Conservation (phyloP, 2,329 filamentous ascomycete species). For the Ophiocordyceps camponoti-saundersi region DNA sequence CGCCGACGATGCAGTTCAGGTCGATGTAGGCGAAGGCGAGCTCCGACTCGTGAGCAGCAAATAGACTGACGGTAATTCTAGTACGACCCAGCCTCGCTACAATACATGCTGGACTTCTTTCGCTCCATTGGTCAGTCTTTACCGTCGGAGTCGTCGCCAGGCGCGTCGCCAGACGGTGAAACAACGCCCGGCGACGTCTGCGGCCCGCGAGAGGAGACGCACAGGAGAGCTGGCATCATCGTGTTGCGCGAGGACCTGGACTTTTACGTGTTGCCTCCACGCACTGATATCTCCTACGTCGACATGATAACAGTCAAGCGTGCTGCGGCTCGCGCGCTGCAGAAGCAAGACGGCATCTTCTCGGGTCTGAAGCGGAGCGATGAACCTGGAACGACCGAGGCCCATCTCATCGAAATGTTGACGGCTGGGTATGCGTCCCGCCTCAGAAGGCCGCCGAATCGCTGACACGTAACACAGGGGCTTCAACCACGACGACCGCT, state of each 20-base stretch:
- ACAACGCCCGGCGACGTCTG: slow-evolving; percentile 54
- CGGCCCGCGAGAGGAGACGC: slow-evolving; percentile 55
- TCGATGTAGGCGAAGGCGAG: slow-evolving; percentile 62
- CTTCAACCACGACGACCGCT: slow-evolving; percentile 87
- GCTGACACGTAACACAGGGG: slow-evolving; percentile 39
- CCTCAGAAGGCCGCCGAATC: not conserved
- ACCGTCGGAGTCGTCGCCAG: slow-evolving; percentile 53
- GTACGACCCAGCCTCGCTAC: slow-evolving; percentile 91
- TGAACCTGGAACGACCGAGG: slow-evolving; percentile 89
- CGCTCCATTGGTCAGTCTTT: slow-evolving; percentile 94
- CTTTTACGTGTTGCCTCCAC: slow-evolving; percentile 90
- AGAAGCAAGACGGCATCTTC: slow-evolving; percentile 88
- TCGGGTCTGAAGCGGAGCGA: slow-evolving; percentile 89
- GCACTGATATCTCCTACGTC: slow-evolving; percentile 61
- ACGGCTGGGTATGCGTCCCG: slow-evolving; percentile 68
- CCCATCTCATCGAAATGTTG: slow-evolving; percentile 97
- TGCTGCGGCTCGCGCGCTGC: slow-evolving; percentile 69
- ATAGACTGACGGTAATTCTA: slow-evolving; percentile 19
- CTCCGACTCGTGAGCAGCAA: not conserved
- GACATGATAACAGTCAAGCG: slow-evolving; percentile 97
- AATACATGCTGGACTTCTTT: slow-evolving; percentile 99
- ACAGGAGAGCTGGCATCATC: slow-evolving; percentile 89
- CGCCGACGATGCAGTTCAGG: slow-evolving; percentile 86
- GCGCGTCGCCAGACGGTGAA: slow-evolving; percentile 44
- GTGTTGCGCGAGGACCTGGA: slow-evolving; percentile 91